Evolutionary conservation across 306 rosid species (phyloP), one percentile per base, ranked within the genome.

Genomic region (Abrus precatorius): DNA sequence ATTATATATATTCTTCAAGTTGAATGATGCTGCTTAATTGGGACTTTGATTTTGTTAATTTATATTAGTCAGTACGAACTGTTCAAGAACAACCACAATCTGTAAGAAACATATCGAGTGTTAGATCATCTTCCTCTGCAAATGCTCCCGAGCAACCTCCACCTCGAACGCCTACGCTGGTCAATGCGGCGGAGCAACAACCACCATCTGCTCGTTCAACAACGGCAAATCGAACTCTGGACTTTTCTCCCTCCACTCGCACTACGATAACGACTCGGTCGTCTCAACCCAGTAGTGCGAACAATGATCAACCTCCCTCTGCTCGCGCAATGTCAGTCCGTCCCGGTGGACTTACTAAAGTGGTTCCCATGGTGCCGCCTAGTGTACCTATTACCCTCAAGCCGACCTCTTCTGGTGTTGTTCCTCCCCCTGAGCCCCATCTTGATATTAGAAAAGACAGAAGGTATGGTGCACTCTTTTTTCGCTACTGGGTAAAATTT

Each of bases 311-410:
- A 47, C 84, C 92, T 43, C 89, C 92, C 2, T 92, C 91, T 64
- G 90, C 88, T 85, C 93, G 90, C 30, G 13, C 91, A n/a, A 20
- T 83, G 13, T 34, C 85, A 6, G 83, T 83, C 12, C 93, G 97
- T 52, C 89, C 88, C 0, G 86, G 52, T 52, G 80, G 83, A 30
- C 89, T 86, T 81, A 64, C 82, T 60, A 93, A 87, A 86, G 72
- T 90, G 62, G 90, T 88, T 84, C 88, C 93, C 63, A 79, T 90
- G 85, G 90, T 90, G 49, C 98, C 97, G 0, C 69, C 97, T 77
- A 85, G 75, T 84, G 93, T 91, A 12, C 90, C 99, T 30, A 84
- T 89, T 82, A 73, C 94, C 56, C 90, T 91, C 43, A 89, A 91
- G 84, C 94, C 95, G 33, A 40, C 85, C 14, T 3, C 83, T 70